phyloP scores from a whole-genome alignment of 2,329 filamentous ascomycete genomes.

The Plenodomus lindquistii region DNA sequence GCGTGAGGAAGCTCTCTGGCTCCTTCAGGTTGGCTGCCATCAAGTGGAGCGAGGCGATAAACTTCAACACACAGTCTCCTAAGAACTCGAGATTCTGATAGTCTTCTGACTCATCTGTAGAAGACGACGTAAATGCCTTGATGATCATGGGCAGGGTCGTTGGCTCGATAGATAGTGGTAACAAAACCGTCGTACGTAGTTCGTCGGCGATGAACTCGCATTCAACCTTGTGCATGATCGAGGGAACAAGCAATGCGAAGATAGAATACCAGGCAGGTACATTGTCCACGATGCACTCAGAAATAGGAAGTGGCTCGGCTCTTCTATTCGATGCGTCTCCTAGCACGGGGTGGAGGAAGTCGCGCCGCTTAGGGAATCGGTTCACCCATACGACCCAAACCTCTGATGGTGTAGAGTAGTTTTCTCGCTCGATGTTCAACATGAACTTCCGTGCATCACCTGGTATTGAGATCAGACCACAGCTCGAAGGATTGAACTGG shows the following conservation, averaged over 20 bases:
- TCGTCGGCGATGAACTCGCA: constrained; percentile 64
- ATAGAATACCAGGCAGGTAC: constrained; percentile 53
- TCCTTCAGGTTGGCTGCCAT: constrained; percentile 63
- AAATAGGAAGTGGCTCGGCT: constrained; percentile 54
- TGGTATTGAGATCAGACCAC: constrained; percentile 27
- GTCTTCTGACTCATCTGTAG: constrained; percentile 63
- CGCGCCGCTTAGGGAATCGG: constrained; percentile 58
- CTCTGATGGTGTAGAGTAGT: background rate
- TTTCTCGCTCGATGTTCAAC: background rate
- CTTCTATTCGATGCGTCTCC: constrained; percentile 42
- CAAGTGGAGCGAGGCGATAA: constrained; percentile 69
- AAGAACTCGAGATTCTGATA: constrained; percentile 88
- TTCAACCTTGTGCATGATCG: constrained; percentile 72
- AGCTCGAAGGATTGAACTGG: constrained; percentile 9
- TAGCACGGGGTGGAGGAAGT: constrained; percentile 59
- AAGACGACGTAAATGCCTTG: constrained; percentile 71
- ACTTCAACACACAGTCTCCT: constrained; percentile 82
- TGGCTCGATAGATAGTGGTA: constrained; percentile 54
- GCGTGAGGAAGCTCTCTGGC: constrained; percentile 77
- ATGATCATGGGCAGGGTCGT: constrained; percentile 59
- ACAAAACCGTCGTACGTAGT: constrained; percentile 61
- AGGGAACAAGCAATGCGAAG: constrained; percentile 68
- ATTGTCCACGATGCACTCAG: constrained; percentile 53
- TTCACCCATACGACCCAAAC: constrained; percentile 18
- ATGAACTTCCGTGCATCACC: constrained; percentile 32